Base-by-base conservation (phyloP, 2,329 filamentous ascomycete genomes). In the Colletotrichum orbiculare region DNA sequence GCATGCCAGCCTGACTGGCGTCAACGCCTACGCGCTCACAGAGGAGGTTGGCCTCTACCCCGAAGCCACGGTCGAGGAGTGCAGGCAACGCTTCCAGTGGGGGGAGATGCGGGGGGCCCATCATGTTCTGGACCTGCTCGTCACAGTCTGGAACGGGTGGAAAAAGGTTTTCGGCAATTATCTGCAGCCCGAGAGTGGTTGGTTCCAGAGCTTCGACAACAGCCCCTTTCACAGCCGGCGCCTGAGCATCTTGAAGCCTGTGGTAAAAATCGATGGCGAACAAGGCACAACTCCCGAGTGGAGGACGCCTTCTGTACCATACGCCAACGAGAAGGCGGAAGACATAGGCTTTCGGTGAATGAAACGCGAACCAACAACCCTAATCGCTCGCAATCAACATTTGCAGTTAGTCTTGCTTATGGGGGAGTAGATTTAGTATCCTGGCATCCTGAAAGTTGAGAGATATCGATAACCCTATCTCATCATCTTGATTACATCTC, bases 21-120 rank as follows among this genome's bases (percentile, higher is more conserved):
- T 71, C 10, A 72, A 76, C 50, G 68, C 69, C 1, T 71, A 67
- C 59, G 69, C 72, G 11, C 68, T 77, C 13, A 68, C 66, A 8
- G 69, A 71, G 52, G 72, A 75, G 61, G 66, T 77, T 8, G 74
- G 75, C 0, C 64, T 77, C 13, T 77, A 77, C 69, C 64, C 73
- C 12, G 39, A 49, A 6, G 46, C 25, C 13, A 49, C 48, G 7
- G 60, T 64, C 13, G 60, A 39, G 17, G 60, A 64, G 10, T 64
- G 60, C 60, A 64, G 60, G 43, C 25, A 60, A 12, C 60, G 60
- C 15, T 64, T 64, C 48, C 55, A 54, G 11, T 64, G 60, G 60
- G 60, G 48, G 8, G 60, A 64, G 10, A 64, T 64, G 60, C 59
- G 60, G 13, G 60, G 60, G 38, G 42, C 60, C 8, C 55, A 64